These are phyloP conservation scores for Lentinula edodes DNA, from an alignment of 768 basidiomycete genomes.

Conservation along the genomic window DNA sequence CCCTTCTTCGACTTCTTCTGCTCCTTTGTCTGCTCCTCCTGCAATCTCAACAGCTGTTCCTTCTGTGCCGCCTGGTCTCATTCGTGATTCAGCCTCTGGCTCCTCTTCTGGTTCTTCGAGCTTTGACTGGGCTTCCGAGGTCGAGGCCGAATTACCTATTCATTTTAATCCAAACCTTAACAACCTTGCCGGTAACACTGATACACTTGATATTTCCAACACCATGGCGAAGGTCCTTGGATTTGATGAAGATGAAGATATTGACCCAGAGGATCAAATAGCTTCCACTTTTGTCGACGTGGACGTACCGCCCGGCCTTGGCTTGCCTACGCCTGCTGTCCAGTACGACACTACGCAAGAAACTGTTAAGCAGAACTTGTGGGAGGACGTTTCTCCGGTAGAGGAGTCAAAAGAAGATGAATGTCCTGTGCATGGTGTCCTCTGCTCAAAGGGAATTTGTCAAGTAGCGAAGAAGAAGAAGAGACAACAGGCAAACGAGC, in stretches of 20 bases:
- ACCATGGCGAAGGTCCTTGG: not conserved
- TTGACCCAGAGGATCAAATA: not conserved
- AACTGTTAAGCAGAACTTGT: not conserved
- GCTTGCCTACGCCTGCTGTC: not conserved
- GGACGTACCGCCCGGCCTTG: not conserved
- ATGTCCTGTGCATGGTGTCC: not conserved
- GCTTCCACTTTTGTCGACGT: not conserved
- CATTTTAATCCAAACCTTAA: not conserved
- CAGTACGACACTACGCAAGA: not conserved
- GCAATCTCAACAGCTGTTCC: not conserved
- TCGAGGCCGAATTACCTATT: not conserved
- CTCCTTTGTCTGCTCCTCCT: not conserved
- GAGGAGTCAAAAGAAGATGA: not conserved
- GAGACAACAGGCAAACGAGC: not conserved
- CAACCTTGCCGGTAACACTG: not conserved
- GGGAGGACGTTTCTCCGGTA: not conserved
- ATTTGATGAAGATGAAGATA: not conserved
- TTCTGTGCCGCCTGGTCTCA: not conserved
- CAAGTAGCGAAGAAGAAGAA: not conserved
- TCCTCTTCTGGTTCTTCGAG: not conserved
- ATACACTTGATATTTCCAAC: not conserved
- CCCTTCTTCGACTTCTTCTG: not conserved
- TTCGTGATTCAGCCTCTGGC: not conserved
- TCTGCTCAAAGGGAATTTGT: slow-evolving; percentile 3
- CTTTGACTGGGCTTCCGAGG: slow-evolving; percentile 4